A percentile compares a stretch with the other conserved stretches of the same genome.
phyloP scores from a whole-genome alignment of 129 eudicot genomes.

The Flaveria ramosissima region DNA sequence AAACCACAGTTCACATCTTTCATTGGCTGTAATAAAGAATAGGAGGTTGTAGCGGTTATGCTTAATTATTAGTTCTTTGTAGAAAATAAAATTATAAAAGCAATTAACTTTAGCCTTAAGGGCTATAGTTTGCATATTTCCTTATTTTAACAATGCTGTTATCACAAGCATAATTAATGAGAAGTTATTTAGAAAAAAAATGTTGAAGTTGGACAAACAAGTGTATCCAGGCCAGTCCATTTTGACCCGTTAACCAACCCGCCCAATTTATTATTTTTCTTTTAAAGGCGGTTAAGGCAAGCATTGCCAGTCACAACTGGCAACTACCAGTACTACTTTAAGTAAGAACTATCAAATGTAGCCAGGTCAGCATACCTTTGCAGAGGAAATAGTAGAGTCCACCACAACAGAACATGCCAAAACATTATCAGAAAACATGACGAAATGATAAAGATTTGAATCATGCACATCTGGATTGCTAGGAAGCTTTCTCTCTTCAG shows the following conservation, averaged over 20 bases:
- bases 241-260: neutral
- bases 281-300: neutral
- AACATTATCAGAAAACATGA: slow-evolving; percentile 84
- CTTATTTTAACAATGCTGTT: neutral
- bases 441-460: slow-evolving; percentile 61
- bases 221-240: neutral
- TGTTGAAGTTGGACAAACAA: neutral
- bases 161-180: neutral
- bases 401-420: slow-evolving; percentile 91
- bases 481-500: slow-evolving; percentile 57
- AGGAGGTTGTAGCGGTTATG: neutral
- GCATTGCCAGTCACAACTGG: neutral
- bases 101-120: neutral
- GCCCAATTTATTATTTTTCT: neutral
- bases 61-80: neutral
- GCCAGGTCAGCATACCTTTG: slow-evolving; percentile 56
- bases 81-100: neutral
- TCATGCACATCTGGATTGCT: slow-evolving; percentile 51
- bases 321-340: neutral
- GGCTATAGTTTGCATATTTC: neutral
- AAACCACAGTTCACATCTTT: neutral
- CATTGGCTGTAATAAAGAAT: neutral
- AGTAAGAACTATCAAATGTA: neutral
- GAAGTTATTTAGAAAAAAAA: neutral
- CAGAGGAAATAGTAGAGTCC: slow-evolving; percentile 69